Percentiles rank a stretch among this genome's conserved stretches.
Evolutionary conservation across 2,329 filamentous ascomycete species (phyloP).

Genomic region (Tricladium varicosporioides): DNA sequence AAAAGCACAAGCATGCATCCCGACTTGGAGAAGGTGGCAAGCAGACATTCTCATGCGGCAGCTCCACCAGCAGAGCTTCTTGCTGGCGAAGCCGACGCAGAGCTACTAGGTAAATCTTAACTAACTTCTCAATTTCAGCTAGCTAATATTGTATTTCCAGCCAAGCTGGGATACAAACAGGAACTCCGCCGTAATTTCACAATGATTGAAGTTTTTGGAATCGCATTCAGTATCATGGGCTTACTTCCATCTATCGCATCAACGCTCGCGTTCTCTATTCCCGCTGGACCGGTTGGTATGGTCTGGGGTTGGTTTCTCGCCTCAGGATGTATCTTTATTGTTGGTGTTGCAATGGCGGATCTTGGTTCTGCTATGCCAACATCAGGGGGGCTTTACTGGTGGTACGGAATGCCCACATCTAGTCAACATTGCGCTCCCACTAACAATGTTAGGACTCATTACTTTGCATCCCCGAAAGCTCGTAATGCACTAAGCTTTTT

Average conservation of each 20-base stretch:
- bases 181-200: constrained; percentile 61
- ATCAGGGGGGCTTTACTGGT: constrained; percentile 54
- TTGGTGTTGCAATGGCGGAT: constrained; percentile 58
- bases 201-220: constrained; percentile 60
- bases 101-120: constrained; percentile 30
- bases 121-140: not conserved
- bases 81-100: constrained; percentile 32
- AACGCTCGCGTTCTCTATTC: constrained; percentile 56
- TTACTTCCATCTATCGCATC: constrained; percentile 59
- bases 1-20: constrained; percentile 5
- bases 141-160: constrained; percentile 8
- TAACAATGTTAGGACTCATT: constrained; percentile 49
- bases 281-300: constrained; percentile 58
- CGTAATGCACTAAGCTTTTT: constrained; percentile 58
- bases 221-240: constrained; percentile 60
- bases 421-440: not conserved
- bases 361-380: constrained; percentile 56
- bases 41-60: constrained; percentile 15
- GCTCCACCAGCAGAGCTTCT: constrained; percentile 22
- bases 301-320: constrained; percentile 63
- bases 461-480: constrained; percentile 52
- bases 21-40: constrained; percentile 26
- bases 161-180: constrained; percentile 46
- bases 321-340: constrained; percentile 54
- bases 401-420: constrained; percentile 16